Base-by-base conservation (phyloP, 768 basidiomycete species). In the Tremella mesenterica region DNA sequence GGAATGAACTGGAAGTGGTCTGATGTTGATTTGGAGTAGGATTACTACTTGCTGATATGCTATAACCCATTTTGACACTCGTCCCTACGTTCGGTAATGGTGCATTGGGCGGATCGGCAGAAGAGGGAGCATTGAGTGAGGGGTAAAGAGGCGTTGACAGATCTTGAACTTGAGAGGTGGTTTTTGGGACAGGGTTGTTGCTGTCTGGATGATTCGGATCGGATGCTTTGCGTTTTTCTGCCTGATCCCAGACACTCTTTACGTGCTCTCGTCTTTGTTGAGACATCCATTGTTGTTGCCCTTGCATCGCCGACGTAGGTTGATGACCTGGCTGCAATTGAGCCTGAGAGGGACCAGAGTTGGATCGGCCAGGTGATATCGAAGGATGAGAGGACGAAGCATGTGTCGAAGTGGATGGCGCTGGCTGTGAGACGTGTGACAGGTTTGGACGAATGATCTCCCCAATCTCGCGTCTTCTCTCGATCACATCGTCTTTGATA, bases 211-310 rank as follows among this genome's bases (percentile, higher is more conserved):
- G n/a, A 9, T 29, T 18, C n/a, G 28, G n/a, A 8, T 33, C 18
- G 23, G 50, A 43, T 41, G n/a, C 38, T 41, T 41, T n/a, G 4
- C 55, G 21, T 14, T 47, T 30, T 30, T 39, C 44, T 2, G 54
- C 28, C 23, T 56, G 56, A 5, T 64, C 61, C 70, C 70, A 72
- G 2, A 72, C 64, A 9, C 52, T 60, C 47, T 66, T 69, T 25
- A 71, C 48, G 44, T 65, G 66, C 27, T 67, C 67, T 26, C 60
- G 64, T 33, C 55, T 50, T n/a, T 61, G 56, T 30, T 57, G 60
- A n/a, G 54, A 52, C 20, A 43, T 43, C 18, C 41, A 20, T n/a
- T 8, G 41, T 20, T 20, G 41, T 20, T n/a, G n/a, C n/a, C n/a
- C n/a, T n/a, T n/a, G n/a, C n/a, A n/a, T n/a, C n/a, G n/a, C n/a